Evolutionary conservation across 1,284 basidiomycete genomes (phyloP).

Genomic region (Puccinia novopanici): DNA sequence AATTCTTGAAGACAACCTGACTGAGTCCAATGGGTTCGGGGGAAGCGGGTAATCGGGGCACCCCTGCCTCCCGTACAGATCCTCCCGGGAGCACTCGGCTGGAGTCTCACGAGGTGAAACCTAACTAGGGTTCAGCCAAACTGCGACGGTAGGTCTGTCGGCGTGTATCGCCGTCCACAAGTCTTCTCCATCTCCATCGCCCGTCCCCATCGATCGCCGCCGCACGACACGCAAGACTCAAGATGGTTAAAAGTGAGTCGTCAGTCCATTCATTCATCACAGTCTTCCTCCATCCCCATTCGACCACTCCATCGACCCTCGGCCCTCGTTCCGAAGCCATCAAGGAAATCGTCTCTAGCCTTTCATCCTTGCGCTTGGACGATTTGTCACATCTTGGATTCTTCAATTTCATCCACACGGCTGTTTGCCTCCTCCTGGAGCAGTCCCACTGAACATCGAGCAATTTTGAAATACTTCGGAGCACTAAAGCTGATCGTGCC

Average conservation of each 20-base stretch:
- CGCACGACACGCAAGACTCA: constrained; percentile 9
- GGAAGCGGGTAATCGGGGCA: too few relatives aligned
- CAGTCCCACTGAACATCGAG: too few relatives aligned
- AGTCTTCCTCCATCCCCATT: not conserved
- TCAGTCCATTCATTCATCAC: not conserved
- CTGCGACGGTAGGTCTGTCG: not conserved
- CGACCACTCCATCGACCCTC: not conserved
- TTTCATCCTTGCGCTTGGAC: not conserved
- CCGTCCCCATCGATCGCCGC: not conserved
- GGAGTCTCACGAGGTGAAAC: constrained; percentile 25
- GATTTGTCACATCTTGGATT: not conserved
- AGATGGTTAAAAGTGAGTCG: constrained; percentile 35
- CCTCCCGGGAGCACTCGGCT: not conserved
- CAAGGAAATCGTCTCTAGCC: not conserved
- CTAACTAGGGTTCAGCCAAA: constrained; percentile 24
- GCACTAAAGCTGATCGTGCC: not conserved
- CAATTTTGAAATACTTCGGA: not conserved
- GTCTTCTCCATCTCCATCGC: not conserved
- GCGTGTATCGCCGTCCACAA: not conserved
- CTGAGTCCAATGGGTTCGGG: too few relatives aligned
- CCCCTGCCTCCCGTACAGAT: not conserved
- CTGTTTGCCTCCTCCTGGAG: not conserved
- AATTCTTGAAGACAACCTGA: too few relatives aligned
- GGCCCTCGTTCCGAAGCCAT: not conserved
- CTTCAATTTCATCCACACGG: not conserved